Evolutionary conservation across 2,329 filamentous ascomycete genomes (phyloP), one percentile per base, ranked within the genome.

Genomic region (Penicillium hesseltinei): DNA sequence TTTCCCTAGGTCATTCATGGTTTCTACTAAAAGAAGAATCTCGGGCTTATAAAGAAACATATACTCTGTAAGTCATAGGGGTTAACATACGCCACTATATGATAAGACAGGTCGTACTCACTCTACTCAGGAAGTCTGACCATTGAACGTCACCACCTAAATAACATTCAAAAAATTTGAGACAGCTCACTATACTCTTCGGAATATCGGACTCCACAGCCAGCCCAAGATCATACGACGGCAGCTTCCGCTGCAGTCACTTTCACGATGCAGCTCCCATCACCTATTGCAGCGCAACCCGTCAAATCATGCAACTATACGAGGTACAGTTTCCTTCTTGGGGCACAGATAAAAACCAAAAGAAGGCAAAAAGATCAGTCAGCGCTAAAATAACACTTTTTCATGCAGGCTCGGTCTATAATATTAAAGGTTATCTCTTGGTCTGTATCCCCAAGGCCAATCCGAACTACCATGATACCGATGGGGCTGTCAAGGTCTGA

Each of bases 381-480:
- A n/a, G 9, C 17, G 21, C 29, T 23, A n/a, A 10, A 23, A 23
- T 23, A 23, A 23, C 7, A 19, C 11, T 15, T 42, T 15, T 31
- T 15, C 5, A 15, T 3, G 5, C 15, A 71, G 68, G 69, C 62
- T 67, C 68, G 4, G 72, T 72, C 44, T 73, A 71, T 59, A 36
- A 61, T 19, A 60, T 57, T 29, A 71, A 70, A 38, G 70, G 72
- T 29, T 71, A 71, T 54, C 55, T 73, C 2, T 64, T 69, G 53
- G 59, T 71, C 36, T 70, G 70, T 36, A 60, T 65, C 13, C 42
- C 67, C 9, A 59, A 62, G 3, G 50, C 59, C 1, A 63, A 69
- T 51, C 58, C 69, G 33, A 62, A 49, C 23, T 66, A 66, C 59
- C 51, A 63, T 13, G 57, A 58, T 19, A 58, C 60, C 15, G 60